Evolutionary conservation across 768 basidiomycete genomes (phyloP).

Genomic region (Hygrocybe punicea): DNA sequence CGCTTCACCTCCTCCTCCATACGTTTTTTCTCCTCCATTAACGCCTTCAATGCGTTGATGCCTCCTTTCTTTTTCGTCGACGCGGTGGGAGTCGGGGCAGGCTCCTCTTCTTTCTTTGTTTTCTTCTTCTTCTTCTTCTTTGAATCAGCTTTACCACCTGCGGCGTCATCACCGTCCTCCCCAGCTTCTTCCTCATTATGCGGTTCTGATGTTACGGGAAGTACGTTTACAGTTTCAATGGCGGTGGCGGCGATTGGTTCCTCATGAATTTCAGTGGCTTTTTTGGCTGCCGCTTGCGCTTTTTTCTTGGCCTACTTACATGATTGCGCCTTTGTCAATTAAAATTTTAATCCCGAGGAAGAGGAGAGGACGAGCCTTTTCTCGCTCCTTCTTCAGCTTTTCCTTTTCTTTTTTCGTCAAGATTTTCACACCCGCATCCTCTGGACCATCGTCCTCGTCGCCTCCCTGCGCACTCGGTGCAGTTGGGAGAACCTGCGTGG

Average conservation of each 20-base stretch:
- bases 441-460: slow-evolving; percentile 50
- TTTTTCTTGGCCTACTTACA: slow-evolving; percentile 83
- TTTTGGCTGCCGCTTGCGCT: slow-evolving; percentile 87
- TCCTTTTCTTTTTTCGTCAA: slow-evolving; percentile 97
- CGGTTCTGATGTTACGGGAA: slow-evolving; percentile 32
- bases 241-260: slow-evolving; percentile 24
- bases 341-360: not conserved
- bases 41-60: slow-evolving; percentile 78
- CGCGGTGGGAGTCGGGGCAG: slow-evolving; percentile 39
- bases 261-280: slow-evolving; percentile 38
- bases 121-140: slow-evolving; percentile 93
- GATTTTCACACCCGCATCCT: slow-evolving; percentile 59
- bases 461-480: slow-evolving; percentile 33
- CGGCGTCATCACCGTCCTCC: slow-evolving; percentile 62
- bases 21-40: slow-evolving; percentile 90
- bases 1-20: slow-evolving; percentile 79
- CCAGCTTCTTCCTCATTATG: slow-evolving; percentile 53
- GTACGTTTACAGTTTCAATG: slow-evolving; percentile 18
- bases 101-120: slow-evolving; percentile 57
- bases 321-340: slow-evolving; percentile 9
- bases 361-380: slow-evolving; percentile 59
- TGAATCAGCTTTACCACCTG: slow-evolving; percentile 48
- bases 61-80: slow-evolving; percentile 70
- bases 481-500: slow-evolving; percentile 20
- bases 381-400: slow-evolving; percentile 92